These are phyloP conservation scores for Talaromyces sp. DNA, from an alignment of 2,329 filamentous ascomycete genomes.

Conservation along the genomic window DNA sequence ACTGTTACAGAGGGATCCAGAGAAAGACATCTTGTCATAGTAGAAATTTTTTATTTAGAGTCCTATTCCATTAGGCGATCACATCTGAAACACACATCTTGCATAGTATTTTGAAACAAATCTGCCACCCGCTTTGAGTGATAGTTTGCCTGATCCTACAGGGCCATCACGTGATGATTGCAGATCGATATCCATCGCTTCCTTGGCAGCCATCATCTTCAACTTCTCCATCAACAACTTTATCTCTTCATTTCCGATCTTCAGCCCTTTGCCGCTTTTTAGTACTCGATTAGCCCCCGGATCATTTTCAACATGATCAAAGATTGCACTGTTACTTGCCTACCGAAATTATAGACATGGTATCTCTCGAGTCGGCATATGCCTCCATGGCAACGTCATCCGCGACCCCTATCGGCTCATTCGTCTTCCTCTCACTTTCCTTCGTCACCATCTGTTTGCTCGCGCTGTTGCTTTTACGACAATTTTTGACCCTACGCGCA, in stretches of 20 bases:
- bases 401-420: slow-evolving; percentile 64
- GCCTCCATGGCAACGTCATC: slow-evolving; percentile 17
- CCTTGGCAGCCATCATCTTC: background rate
- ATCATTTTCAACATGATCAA: background rate
- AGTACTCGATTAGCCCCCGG: background rate
- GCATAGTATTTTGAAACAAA: background rate
- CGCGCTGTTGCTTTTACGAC: slow-evolving; percentile 79
- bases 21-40: background rate
- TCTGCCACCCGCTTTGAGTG: background rate
- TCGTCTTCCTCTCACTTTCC: slow-evolving; percentile 70
- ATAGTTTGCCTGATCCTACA: background rate
- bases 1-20: background rate
- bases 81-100: background rate
- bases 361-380: slow-evolving; percentile 15
- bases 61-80: background rate
- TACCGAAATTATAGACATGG: slow-evolving; percentile 9
- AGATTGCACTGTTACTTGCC: background rate
- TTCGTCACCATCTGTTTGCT: slow-evolving; percentile 69
- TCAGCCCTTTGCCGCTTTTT: background rate
- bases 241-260: background rate
- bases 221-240: background rate
- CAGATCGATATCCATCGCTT: slow-evolving; percentile 1
- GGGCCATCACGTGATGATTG: background rate
- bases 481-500: slow-evolving; percentile 83
- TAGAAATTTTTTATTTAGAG: background rate